phyloP scores from a whole-genome alignment of 2,329 filamentous ascomycete genomes.

The Juglanconis juglandina region DNA sequence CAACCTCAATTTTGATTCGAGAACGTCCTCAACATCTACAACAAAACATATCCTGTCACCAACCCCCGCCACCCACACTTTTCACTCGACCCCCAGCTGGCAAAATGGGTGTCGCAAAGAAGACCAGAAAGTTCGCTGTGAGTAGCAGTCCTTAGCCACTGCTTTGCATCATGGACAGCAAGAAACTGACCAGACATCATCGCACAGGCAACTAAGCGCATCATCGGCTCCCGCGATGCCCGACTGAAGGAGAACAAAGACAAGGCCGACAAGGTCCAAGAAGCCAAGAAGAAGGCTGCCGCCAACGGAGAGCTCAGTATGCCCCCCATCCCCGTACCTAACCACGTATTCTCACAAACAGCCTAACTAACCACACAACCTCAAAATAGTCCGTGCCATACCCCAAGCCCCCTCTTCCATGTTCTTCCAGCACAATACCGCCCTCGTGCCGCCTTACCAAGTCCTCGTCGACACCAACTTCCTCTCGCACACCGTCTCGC shows the following conservation, averaged over 20 bases:
- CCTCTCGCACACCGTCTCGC: slow-evolving; percentile 82
- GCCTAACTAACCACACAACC: background rate
- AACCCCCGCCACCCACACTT: background rate
- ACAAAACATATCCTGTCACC: background rate
- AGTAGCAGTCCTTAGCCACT: background rate
- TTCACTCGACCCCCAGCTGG: background rate
- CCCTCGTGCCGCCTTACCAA: slow-evolving; percentile 76
- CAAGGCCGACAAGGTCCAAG: slow-evolving; percentile 58
- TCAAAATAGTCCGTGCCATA: slow-evolving; percentile 13
- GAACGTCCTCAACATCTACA: no score
- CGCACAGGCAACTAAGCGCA: slow-evolving; percentile 62
- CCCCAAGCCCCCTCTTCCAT: slow-evolving; percentile 78
- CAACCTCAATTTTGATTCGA: background rate
- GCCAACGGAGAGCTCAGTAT: slow-evolving; percentile 57
- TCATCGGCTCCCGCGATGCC: slow-evolving; percentile 78
- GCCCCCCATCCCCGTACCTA: slow-evolving; percentile 18
- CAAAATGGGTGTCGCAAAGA: slow-evolving; percentile 82
- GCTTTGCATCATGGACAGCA: background rate
- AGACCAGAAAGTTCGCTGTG: slow-evolving; percentile 81
- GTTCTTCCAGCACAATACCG: slow-evolving; percentile 87
- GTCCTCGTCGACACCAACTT: slow-evolving; percentile 88
- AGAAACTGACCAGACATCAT: background rate
- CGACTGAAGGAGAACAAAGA: slow-evolving; percentile 77
- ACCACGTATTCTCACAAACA: slow-evolving; percentile 9
- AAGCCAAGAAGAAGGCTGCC: slow-evolving; percentile 56